phyloP scores from a whole-genome alignment of 108 stramenopile species.

The Skeletonema marinoi region DNA sequence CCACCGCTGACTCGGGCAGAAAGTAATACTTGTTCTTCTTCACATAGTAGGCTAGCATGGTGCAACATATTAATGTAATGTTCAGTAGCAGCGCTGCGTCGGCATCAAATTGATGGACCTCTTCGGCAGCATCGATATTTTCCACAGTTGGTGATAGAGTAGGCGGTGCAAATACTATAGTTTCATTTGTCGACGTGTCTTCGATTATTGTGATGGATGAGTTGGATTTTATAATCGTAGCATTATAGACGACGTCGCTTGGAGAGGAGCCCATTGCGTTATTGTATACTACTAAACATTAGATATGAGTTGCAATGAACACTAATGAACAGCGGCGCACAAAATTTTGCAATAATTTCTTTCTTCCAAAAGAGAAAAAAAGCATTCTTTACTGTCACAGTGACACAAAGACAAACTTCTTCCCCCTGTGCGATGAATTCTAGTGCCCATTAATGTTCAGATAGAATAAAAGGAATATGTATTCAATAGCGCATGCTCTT shows the following conservation, averaged over 20 bases:
- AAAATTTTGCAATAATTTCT: too few species aligned
- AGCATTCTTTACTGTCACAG: too few species aligned
- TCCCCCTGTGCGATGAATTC: too few species aligned
- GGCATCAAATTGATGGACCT: slow-evolving; percentile 83
- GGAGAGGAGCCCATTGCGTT: not conserved
- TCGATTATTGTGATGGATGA: not conserved
- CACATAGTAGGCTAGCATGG: slow-evolving; percentile 77
- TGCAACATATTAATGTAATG: slow-evolving; percentile 75
- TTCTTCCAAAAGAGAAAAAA: too few species aligned
- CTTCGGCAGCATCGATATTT: slow-evolving; percentile 54
- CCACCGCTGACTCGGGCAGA: slow-evolving; percentile 81
- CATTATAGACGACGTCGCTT: not conserved
- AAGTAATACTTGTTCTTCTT: slow-evolving; percentile 74
- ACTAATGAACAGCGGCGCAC: too few species aligned
- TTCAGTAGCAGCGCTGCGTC: slow-evolving; percentile 69
- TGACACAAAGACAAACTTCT: too few species aligned
- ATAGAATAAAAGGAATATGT: too few species aligned
- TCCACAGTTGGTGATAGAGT: slow-evolving; percentile 27
- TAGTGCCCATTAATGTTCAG: too few species aligned
- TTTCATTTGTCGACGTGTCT: not conserved
- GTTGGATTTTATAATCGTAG: not conserved
- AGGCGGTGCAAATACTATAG: not conserved
- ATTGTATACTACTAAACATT: too few species aligned
- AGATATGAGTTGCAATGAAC: too few species aligned
- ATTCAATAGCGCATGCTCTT: too few species aligned